Evolutionary conservation across 352 stramenopile genomes (phyloP), one percentile per base, ranked within the genome.

Genomic region (Pythium plurisporium): DNA sequence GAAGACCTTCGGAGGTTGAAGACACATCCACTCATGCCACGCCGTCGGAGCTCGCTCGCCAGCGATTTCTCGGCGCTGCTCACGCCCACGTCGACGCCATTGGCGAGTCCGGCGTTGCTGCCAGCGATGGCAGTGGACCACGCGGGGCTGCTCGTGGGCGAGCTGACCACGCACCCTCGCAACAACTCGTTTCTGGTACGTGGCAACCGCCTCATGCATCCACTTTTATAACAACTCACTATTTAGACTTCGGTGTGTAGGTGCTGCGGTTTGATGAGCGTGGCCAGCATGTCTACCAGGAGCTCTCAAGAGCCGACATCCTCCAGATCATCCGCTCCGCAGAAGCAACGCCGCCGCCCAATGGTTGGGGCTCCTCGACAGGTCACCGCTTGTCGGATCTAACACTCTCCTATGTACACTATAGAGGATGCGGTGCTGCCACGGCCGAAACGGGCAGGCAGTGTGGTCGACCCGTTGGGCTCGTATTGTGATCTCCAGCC

Each of bases 401-500:
- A n/a, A n/a, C n/a, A n/a, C n/a, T n/a, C n/a, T n/a, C n/a, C n/a
- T n/a, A n/a, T n/a, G n/a, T n/a, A n/a, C n/a, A n/a, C n/a, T n/a
- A n/a, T n/a, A n/a, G n/a, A n/a, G n/a, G n/a, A 54, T 22, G 7
- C 40, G 17, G 26, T 40, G 5, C 27, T 12, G 10, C 2, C 11
- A 15, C 2, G 42, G 55, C 37, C 55, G 41, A 53, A 54, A 25
- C 61, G 34, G 2, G 47, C 51, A 3, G 53, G 53, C 2, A 59
- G 19, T 22, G 31, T 40, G 7, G 45, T 67, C 14, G 55, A 43
- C 7, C 61, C 45, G 1, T 30, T 73, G 19, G 65, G 61, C 1
- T 36, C 65, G 7, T 71, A 54, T 37, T 71, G 64, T 40, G 69
- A 73, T 14, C 47, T 79, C n/a, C 66, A 82, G 59, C 61, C 62